Conservation (phyloP, 768 basidiomycete genomes). For the Artomyces pyxidatus region DNA sequence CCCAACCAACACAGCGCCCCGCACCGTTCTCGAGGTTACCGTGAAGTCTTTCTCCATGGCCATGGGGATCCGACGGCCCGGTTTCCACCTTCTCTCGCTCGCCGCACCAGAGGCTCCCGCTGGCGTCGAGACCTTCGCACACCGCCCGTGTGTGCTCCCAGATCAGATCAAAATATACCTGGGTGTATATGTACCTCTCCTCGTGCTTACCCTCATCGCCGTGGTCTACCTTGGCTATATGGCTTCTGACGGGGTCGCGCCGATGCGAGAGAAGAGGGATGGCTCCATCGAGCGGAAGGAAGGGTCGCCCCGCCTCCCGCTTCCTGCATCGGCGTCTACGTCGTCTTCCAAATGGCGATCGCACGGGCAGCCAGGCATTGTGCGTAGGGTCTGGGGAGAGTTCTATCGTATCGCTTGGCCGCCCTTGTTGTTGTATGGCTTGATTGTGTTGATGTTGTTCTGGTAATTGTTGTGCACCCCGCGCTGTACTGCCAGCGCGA, state of each 20-base stretch:
- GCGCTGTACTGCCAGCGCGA: too few relatives aligned
- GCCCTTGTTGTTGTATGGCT: background rate
- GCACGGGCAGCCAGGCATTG: background rate
- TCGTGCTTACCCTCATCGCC: slow-evolving; percentile 46
- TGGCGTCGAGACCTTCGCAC: slow-evolving; percentile 32
- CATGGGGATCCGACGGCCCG: slow-evolving; percentile 77
- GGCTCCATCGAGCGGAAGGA: background rate
- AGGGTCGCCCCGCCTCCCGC: background rate
- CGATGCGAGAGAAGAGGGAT: background rate
- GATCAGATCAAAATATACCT: slow-evolving; percentile 78
- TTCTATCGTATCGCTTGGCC: background rate
- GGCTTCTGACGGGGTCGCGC: background rate
- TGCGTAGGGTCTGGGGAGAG: background rate
- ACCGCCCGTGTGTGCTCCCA: slow-evolving; percentile 72
- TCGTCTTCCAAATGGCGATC: background rate
- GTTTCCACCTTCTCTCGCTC: slow-evolving; percentile 85
- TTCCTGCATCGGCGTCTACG: background rate
- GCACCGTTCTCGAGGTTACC: slow-evolving; percentile 62
- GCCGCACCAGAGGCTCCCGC: slow-evolving; percentile 31
- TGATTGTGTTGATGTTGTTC: background rate
- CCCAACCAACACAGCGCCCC: slow-evolving; percentile 16
- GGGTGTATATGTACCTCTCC: slow-evolving; percentile 59
- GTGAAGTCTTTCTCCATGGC: slow-evolving; percentile 89
- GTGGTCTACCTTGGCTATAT: background rate
- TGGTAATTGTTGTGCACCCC: too few relatives aligned